Evolutionary conservation across 2,329 filamentous ascomycete genomes (phyloP).

Genomic region (Alternaria brassicicola): DNA sequence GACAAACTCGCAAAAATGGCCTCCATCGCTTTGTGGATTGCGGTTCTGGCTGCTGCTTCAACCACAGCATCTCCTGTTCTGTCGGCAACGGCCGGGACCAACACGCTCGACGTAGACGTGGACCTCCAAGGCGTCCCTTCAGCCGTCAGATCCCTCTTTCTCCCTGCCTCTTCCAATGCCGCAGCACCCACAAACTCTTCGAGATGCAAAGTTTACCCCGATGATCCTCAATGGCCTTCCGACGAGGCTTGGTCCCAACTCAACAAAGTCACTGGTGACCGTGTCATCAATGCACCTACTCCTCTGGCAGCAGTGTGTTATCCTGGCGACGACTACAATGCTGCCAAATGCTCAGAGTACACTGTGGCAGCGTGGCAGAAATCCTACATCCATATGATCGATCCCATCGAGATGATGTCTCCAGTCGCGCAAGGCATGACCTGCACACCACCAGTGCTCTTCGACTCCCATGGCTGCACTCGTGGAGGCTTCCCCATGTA

Average conservation of each 20-base stretch:
- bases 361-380: constrained; percentile 38
- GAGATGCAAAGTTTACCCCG: constrained; percentile 58
- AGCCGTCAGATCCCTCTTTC: constrained; percentile 30
- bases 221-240: constrained; percentile 57
- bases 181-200: constrained; percentile 22
- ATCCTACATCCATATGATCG: constrained; percentile 42
- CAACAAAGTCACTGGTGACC: constrained; percentile 47
- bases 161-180: constrained; percentile 13
- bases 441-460: constrained; percentile 44
- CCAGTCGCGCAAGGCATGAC: constrained; percentile 48
- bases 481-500: constrained; percentile 46
- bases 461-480: constrained; percentile 44
- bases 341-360: constrained; percentile 36
- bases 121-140: constrained; percentile 29
- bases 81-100: constrained; percentile 2
- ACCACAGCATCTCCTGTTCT: constrained; percentile 30
- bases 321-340: constrained; percentile 35
- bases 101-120: constrained; percentile 22
- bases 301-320: constrained; percentile 45
- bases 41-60: constrained; percentile 30
- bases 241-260: constrained; percentile 54
- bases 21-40: constrained; percentile 27
- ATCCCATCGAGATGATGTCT: constrained; percentile 48
- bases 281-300: constrained; percentile 34
- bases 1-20: constrained; percentile 19